Conservation (phyloP, 371 early-diverging fungal genomes). For the Zychaea mexicana region DNA sequence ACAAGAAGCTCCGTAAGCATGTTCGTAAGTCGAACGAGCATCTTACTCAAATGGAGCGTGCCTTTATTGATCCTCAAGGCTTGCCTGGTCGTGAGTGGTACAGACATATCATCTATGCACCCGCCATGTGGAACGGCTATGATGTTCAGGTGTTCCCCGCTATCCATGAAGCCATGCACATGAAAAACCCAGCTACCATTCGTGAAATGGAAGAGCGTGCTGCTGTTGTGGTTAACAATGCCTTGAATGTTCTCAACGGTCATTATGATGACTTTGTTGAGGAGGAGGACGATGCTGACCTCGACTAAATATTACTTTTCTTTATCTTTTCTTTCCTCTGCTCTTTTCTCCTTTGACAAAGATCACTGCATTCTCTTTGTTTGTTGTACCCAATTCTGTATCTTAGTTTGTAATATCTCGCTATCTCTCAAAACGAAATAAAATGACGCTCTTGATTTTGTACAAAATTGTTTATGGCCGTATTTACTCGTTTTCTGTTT, state of each 20-base stretch:
- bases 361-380: too few species aligned
- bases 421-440: too few species aligned
- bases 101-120: conserved; percentile 49
- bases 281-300: conserved; percentile 9
- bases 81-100: conserved; percentile 55
- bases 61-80: conserved; percentile 51
- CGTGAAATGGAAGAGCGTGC: conserved; percentile 19
- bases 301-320: not conserved
- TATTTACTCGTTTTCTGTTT: too few species aligned
- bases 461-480: too few species aligned
- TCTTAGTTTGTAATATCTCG: too few species aligned
- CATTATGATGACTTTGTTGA: conserved; percentile 17
- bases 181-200: conserved; percentile 14
- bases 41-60: conserved; percentile 44
- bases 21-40: conserved; percentile 38
- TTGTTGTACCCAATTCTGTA: too few species aligned
- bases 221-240: conserved; percentile 10
- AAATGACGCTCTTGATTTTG: too few species aligned
- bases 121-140: conserved; percentile 37
- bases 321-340: too few species aligned
- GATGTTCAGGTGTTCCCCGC: conserved; percentile 42
- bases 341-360: too few species aligned
- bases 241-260: conserved; percentile 4
- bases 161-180: conserved; percentile 41
- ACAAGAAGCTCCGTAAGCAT: conserved; percentile 14